These are phyloP conservation scores for Aspergillus piperis DNA, from an alignment of 2,329 filamentous ascomycete species.

Conservation along the genomic window DNA sequence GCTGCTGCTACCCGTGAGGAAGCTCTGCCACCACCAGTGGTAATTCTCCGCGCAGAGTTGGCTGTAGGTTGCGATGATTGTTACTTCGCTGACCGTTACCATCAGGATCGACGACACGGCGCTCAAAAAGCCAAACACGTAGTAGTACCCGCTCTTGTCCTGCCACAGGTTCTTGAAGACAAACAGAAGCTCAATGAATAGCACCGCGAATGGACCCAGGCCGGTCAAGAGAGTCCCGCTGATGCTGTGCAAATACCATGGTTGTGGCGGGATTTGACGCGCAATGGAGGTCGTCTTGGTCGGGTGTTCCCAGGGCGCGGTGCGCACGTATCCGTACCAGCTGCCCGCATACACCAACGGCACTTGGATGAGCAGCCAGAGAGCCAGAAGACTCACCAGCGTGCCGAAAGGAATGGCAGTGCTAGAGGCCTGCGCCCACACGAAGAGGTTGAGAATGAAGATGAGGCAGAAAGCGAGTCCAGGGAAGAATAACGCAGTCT, in stretches of 20 bases:
- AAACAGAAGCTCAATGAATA: constrained; percentile 85
- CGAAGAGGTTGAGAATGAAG: constrained; percentile 82
- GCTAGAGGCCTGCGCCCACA: constrained; percentile 86
- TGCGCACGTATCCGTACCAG: constrained; percentile 71
- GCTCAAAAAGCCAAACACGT: constrained; percentile 82
- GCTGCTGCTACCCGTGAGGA: constrained; percentile 74
- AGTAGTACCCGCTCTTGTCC: constrained; percentile 89
- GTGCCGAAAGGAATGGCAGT: constrained; percentile 84
- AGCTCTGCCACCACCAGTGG: constrained; percentile 91
- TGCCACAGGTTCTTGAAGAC: constrained; percentile 87
- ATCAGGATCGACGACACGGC: constrained; percentile 72
- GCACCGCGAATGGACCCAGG: constrained; percentile 79
- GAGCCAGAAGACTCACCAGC: constrained; percentile 67
- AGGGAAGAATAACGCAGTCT: constrained; percentile 75
- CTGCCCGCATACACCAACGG: constrained; percentile 80
- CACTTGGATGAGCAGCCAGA: constrained; percentile 85
- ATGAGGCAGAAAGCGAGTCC: constrained; percentile 73
- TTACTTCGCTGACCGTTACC: constrained; percentile 78
- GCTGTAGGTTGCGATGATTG: constrained; percentile 78
- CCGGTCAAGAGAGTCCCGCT: constrained; percentile 71
- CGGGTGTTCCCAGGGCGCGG: constrained; percentile 74
- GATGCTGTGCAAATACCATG: constrained; percentile 70
- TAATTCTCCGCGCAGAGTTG: constrained; percentile 84
- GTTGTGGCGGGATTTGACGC: constrained; percentile 71
- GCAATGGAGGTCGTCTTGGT: constrained; percentile 72